phyloP scores from a whole-genome alignment of 108 stramenopile genomes.

The Bacterosira constricta region DNA sequence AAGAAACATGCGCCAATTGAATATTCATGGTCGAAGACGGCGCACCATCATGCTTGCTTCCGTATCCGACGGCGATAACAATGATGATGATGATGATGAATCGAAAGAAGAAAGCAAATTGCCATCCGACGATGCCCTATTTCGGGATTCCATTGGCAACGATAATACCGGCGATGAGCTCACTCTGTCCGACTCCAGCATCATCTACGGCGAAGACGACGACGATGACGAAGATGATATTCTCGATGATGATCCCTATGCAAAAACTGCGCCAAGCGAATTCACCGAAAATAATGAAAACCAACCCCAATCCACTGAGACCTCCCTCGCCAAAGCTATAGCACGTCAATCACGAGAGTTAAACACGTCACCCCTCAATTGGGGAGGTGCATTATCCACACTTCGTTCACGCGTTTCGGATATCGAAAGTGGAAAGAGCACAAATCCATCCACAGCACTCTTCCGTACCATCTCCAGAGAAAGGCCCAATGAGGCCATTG shows the following conservation, averaged over 20 bases:
- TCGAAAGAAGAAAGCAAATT: slow-evolving; percentile 9
- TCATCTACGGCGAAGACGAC: slow-evolving; percentile 41
- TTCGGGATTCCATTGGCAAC: slow-evolving; percentile 11
- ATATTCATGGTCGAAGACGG: neutral
- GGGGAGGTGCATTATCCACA: slow-evolving; percentile 78
- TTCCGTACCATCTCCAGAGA: slow-evolving; percentile 73
- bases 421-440: slow-evolving; percentile 62
- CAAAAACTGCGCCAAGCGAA: slow-evolving; percentile 55
- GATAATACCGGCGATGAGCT: slow-evolving; percentile 7
- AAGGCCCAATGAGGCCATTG: slow-evolving; percentile 78
- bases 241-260: slow-evolving; percentile 53
- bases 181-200: slow-evolving; percentile 6
- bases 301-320: neutral
- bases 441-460: slow-evolving; percentile 68
- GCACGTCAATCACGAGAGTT: slow-evolving; percentile 23
- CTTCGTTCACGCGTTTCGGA: slow-evolving; percentile 69
- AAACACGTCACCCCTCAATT: slow-evolving; percentile 55
- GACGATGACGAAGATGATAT: slow-evolving; percentile 66
- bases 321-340: slow-evolving; percentile 21
- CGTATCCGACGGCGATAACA: neutral
- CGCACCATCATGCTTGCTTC: neutral
- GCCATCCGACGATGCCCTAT: slow-evolving; percentile 35
- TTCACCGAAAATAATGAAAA: slow-evolving; percentile 43
- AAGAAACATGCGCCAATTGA: neutral
- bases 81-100: slow-evolving; percentile 8